These are phyloP conservation scores for Bjerkandera adusta DNA, from an alignment of 1,284 basidiomycete species.

Conservation along the genomic window DNA sequence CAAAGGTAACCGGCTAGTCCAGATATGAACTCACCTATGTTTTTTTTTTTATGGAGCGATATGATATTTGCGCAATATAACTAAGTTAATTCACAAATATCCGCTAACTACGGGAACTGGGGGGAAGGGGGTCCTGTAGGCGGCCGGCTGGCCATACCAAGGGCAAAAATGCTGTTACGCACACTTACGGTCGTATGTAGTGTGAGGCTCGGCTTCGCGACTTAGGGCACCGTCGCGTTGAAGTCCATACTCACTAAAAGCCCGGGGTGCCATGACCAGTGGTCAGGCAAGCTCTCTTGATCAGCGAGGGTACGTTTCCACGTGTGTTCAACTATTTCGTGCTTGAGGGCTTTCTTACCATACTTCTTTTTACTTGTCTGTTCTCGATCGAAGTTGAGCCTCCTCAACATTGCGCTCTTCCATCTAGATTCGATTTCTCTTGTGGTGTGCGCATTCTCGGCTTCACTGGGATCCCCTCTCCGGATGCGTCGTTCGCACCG, in stretches of 20 bases:
- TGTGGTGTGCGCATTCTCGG: neutral
- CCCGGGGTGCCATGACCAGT: slow-evolving; percentile 11
- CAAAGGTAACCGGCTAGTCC: too few relatives aligned
- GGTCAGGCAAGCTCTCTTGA: neutral
- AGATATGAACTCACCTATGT: too few relatives aligned
- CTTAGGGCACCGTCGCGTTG: too few relatives aligned
- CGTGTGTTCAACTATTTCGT: neutral
- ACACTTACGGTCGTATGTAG: too few relatives aligned
- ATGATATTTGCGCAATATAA: too few relatives aligned
- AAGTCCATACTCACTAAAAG: slow-evolving; percentile 26
- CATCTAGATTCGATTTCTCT: slow-evolving; percentile 13
- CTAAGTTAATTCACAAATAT: too few relatives aligned
- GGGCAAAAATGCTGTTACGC: too few relatives aligned
- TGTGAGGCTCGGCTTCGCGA: too few relatives aligned
- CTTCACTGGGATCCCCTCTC: neutral
- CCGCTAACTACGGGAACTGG: too few relatives aligned
- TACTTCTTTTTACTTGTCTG: neutral
- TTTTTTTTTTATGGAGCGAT: too few relatives aligned
- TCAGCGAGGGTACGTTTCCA: slow-evolving; percentile 11
- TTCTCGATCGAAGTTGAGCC: slow-evolving; percentile 11
- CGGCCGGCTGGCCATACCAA: too few relatives aligned
- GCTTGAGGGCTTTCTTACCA: neutral
- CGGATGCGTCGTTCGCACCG: slow-evolving; percentile 25
- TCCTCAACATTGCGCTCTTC: slow-evolving; percentile 2
- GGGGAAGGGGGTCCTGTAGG: too few relatives aligned